Evolutionary conservation across 306 rosid species (phyloP), one percentile per base, ranked within the genome.

Genomic region (Lupinus albus): DNA sequence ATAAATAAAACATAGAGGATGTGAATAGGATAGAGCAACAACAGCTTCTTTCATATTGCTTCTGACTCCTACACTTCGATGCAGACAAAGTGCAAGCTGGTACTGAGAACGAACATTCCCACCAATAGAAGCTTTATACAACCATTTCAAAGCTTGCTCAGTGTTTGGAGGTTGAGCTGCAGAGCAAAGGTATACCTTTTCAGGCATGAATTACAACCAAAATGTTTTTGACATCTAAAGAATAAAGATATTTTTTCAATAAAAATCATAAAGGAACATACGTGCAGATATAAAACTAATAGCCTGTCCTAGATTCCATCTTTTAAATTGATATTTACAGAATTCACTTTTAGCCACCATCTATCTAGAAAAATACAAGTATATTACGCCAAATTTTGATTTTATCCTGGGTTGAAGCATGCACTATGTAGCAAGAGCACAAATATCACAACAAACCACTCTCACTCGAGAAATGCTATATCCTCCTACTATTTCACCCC

Each of bases 51-150:
- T 79, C 55, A 78, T 75, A 49, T 81, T 82, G 64, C 69, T 58
- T 38, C 59, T 69, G 12, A 57, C 69, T 61, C 84, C 95, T 2
- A 74, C 78, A 48, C 86, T 86, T 13, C 84, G 93, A 71, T 86
- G 96, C 55, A 92, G 84, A 76, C 92, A 87, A 70, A 89, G 86
- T 5, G 91, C 98, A 30, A 92, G 93, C 64, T 89, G 98, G 82
- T 89, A 92, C 63, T 84, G 98, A 54, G 98, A 91, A 56, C 95
- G 95, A 39, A 70, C 64, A 76, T 84, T 76, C 45, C 95, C 96
- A 14, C 78, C 77, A 47, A 38, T 0, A 35, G 98, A 83, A 28
- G 93, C 87, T 78, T 59, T 66, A 67, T 78, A 75, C 42, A 92
- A 77, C 93, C 95, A 92, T 75, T 54, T 81, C 11, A 89, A 67